These are phyloP conservation scores for Amylostereum areolatum DNA, from an alignment of 1,284 basidiomycete species.

Conservation along the genomic window DNA sequence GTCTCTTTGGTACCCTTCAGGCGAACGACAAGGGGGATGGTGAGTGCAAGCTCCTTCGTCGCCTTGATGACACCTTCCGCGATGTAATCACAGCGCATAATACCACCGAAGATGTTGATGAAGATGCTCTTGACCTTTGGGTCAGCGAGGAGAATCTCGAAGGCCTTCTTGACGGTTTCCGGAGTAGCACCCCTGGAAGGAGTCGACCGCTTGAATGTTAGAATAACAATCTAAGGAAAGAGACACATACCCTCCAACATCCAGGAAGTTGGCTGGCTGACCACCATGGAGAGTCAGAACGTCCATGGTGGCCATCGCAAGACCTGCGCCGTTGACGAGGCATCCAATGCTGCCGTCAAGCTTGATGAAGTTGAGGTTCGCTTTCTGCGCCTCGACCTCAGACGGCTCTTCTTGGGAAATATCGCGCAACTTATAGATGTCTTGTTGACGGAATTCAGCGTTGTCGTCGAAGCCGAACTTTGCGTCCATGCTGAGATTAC, in stretches of 20 bases:
- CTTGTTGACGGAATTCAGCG: conserved; percentile 95
- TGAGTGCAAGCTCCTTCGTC: conserved; percentile 84
- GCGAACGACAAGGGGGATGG: conserved; percentile 88
- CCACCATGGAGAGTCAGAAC: conserved; percentile 94
- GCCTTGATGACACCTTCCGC: conserved; percentile 98
- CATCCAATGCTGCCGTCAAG: conserved; percentile 98
- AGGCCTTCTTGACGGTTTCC: conserved; percentile 98
- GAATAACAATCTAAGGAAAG: neutral
- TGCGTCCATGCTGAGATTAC: conserved; percentile 85
- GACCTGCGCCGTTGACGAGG: conserved; percentile 96
- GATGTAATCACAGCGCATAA: conserved; percentile 98
- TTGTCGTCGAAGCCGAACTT: conserved; percentile 99
- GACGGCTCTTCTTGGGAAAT: conserved; percentile 94
- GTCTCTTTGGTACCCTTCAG: conserved; percentile 96
- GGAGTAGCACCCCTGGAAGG: conserved; percentile 84
- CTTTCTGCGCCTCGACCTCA: conserved; percentile 93
- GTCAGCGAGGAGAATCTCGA: conserved; percentile 90
- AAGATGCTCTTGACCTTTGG: conserved; percentile 97
- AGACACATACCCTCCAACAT: conserved; percentile 82
- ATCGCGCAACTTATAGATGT: conserved; percentile 88
- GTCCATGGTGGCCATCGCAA: conserved; percentile 99
- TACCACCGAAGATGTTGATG: conserved; percentile 96
- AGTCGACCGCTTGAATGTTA: conserved; percentile 4
- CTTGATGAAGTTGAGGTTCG: conserved; percentile 98
- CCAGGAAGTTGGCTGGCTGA: conserved; percentile 97